phyloP scores from a whole-genome alignment of 371 early-diverging fungal genomes.

The Apophysomyces sp. region DNA sequence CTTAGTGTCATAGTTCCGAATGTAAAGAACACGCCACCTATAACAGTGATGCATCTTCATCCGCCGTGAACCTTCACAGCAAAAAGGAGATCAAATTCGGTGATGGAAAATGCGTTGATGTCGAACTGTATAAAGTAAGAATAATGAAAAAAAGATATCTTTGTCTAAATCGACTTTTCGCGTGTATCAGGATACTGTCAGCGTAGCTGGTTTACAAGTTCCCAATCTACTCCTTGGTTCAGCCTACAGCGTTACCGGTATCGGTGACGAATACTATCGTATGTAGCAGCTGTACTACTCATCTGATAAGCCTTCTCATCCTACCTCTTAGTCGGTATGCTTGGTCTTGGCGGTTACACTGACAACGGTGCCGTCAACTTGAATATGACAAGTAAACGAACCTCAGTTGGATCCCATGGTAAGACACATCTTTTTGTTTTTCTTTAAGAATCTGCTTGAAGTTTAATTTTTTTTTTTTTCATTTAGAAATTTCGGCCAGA shows the following conservation, averaged over 20 bases:
- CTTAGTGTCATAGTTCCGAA: conserved; percentile 37
- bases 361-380: conserved; percentile 34
- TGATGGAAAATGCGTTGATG: conserved; percentile 43
- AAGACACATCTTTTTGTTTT: not conserved
- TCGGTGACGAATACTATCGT: conserved; percentile 39
- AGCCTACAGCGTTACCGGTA: conserved; percentile 41
- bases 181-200: conserved; percentile 33
- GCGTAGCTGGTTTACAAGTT: conserved; percentile 37
- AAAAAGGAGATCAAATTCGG: conserved; percentile 37
- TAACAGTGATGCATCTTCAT: conserved; percentile 29
- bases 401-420: not conserved
- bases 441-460: not conserved
- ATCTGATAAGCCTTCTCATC: not conserved
- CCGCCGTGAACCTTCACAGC: conserved; percentile 35
- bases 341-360: conserved; percentile 41
- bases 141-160: not conserved
- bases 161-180: not conserved
- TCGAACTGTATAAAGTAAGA: conserved; percentile 37
- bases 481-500: conserved; percentile 2
- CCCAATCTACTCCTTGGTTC: conserved; percentile 39
- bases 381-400: not conserved
- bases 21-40: conserved; percentile 33
- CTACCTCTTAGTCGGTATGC: conserved; percentile 10
- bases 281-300: conserved; percentile 10
- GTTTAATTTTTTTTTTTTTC: not conserved